Evolutionary conservation across 2,329 filamentous ascomycete species (phyloP).

Genomic region (Arthrobotrys entomopaga): DNA sequence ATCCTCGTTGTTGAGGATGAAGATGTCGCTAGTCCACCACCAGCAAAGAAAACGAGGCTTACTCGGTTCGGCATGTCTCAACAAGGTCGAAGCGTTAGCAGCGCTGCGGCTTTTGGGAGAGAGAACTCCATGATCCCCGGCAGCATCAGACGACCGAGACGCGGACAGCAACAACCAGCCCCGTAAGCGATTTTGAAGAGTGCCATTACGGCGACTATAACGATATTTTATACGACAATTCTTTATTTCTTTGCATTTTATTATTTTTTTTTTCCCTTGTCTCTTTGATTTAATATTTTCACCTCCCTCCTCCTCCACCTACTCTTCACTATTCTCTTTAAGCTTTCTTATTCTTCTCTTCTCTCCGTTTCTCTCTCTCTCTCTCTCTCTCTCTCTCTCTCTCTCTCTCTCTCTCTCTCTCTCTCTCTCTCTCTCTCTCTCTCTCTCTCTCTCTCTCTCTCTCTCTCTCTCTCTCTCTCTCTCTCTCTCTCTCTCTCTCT

Average conservation of each 20-base stretch:
- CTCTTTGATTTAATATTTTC: not conserved
- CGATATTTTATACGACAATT: not conserved
- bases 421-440: not conserved
- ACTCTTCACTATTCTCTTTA: too few species aligned
- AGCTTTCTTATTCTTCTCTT: too few species aligned
- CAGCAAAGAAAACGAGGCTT: conserved; percentile 30
- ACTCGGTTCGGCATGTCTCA: conserved; percentile 30
- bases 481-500: not conserved
- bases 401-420: not conserved
- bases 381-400: not conserved
- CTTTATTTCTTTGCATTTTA: conserved; percentile 1
- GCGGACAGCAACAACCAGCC: conserved; percentile 20
- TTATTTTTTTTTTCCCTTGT: conserved; percentile 5
- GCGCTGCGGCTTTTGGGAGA: conserved; percentile 25
- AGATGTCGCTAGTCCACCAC: conserved; percentile 32
- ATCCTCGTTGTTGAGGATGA: conserved; percentile 10
- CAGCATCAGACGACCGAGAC: conserved; percentile 23
- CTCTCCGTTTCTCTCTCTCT: not conserved
- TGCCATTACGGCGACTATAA: not conserved
- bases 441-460: not conserved
- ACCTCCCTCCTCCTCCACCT: too few species aligned
- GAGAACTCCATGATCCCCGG: conserved; percentile 40
- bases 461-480: not conserved
- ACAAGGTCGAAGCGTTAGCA: conserved; percentile 38
- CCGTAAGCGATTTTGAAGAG: conserved; percentile 1